A percentile compares a stretch with the other conserved stretches of the same genome.
phyloP scores from a whole-genome alignment of 768 basidiomycete species.

The Rhizopogon salebrosus region DNA sequence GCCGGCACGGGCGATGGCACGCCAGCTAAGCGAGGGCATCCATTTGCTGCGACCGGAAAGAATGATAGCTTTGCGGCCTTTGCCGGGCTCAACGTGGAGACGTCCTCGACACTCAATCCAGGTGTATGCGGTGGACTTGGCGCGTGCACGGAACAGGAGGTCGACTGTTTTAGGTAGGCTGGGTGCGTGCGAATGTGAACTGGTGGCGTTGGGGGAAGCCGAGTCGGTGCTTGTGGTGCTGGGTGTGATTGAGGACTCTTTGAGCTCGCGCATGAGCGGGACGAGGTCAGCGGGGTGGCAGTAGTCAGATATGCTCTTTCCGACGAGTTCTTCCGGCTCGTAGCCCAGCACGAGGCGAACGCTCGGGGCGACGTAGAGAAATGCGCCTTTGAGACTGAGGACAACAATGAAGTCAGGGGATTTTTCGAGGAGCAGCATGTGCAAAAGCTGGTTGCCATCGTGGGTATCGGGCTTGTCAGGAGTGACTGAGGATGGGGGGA shows the following conservation, averaged over 20 bases:
- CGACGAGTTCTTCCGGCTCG: conserved; percentile 77
- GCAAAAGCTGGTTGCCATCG: conserved; percentile 44
- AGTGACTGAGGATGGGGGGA: conserved; percentile 21
- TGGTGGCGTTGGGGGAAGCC: neutral
- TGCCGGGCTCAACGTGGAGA: conserved; percentile 87
- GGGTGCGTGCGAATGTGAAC: neutral
- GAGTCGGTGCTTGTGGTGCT: conserved; percentile 3
- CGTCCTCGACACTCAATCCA: conserved; percentile 93
- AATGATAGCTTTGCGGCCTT: conserved; percentile 91
- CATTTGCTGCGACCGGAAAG: conserved; percentile 73
- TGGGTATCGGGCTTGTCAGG: conserved; percentile 15
- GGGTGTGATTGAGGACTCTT: conserved; percentile 47
- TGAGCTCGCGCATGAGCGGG: conserved; percentile 87
- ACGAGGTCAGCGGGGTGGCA: conserved; percentile 90
- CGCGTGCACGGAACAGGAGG: conserved; percentile 77
- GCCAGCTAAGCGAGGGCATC: conserved; percentile 64
- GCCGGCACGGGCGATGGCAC: conserved; percentile 45
- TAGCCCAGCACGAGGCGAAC: conserved; percentile 80
- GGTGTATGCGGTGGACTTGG: conserved; percentile 57
- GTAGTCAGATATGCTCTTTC: conserved; percentile 70
- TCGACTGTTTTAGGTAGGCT: conserved; percentile 58
- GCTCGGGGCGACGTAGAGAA: conserved; percentile 88
- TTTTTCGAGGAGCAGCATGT: conserved; percentile 54
- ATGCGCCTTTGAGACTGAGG: conserved; percentile 85
- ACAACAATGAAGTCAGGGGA: conserved; percentile 84